Percentiles rank a stretch among this genome's conserved stretches.
These are phyloP conservation scores for Zangia roseola DNA, from an alignment of 768 basidiomycete genomes.

Conservation along the genomic window DNA sequence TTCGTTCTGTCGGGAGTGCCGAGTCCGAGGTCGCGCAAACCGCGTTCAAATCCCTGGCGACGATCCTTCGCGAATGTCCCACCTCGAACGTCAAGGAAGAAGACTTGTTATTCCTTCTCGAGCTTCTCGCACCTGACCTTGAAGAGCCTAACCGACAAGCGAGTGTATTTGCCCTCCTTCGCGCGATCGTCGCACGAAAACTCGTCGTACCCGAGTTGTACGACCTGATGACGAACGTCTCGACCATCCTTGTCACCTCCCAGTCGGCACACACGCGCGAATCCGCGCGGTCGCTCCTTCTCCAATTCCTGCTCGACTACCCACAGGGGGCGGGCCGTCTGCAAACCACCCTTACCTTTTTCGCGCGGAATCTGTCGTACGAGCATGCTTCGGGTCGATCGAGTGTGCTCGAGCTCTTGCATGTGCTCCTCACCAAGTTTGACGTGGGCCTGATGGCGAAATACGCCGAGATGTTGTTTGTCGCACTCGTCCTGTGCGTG, in stretches of 20 bases:
- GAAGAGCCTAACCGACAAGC: slow-evolving; percentile 87
- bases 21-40: slow-evolving; percentile 90
- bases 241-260: slow-evolving; percentile 89
- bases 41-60: slow-evolving; percentile 82
- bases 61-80: slow-evolving; percentile 87
- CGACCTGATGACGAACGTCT: slow-evolving; percentile 91
- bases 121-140: slow-evolving; percentile 83
- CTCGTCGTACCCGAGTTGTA: slow-evolving; percentile 96
- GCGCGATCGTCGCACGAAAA: slow-evolving; percentile 86
- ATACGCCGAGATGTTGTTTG: slow-evolving; percentile 85
- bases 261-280: slow-evolving; percentile 92
- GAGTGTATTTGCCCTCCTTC: slow-evolving; percentile 83
- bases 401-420: slow-evolving; percentile 93
- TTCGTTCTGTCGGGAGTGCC: slow-evolving; percentile 79
- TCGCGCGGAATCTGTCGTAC: slow-evolving; percentile 91
- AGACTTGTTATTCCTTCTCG: slow-evolving; percentile 84
- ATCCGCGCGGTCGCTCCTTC: slow-evolving; percentile 80
- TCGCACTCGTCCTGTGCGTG: slow-evolving; percentile 87
- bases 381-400: slow-evolving; percentile 85
- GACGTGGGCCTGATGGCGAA: slow-evolving; percentile 69
- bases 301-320: slow-evolving; percentile 96
- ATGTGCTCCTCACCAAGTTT: slow-evolving; percentile 83
- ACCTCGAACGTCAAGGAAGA: slow-evolving; percentile 81
- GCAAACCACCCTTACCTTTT: slow-evolving; percentile 83
- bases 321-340: slow-evolving; percentile 93